Evolutionary conservation across 805 yeast genomes (phyloP).

Genomic region (Candida parachauliodes): DNA sequence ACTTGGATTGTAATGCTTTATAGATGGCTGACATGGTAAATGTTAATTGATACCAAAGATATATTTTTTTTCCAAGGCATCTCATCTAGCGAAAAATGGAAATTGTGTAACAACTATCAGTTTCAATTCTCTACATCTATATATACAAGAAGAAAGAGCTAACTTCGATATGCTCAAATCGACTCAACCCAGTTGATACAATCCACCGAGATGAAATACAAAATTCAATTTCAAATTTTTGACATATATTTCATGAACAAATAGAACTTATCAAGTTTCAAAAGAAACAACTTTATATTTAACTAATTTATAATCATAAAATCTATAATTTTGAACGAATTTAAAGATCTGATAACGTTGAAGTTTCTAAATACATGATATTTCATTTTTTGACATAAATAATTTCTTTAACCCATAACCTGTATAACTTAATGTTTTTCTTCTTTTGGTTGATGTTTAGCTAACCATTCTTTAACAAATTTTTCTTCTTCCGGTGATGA

Average conservation of each 20-base stretch:
- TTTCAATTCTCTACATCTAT: too few relatives aligned
- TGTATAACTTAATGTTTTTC: conserved; percentile 19
- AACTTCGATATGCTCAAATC: too few relatives aligned
- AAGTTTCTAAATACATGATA: conserved; percentile 5
- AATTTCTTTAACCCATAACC: not conserved
- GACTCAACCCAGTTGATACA: too few relatives aligned
- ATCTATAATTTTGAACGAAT: conserved; percentile 2
- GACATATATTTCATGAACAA: too few relatives aligned
- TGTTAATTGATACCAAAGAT: too few relatives aligned
- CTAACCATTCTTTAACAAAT: conserved; percentile 68
- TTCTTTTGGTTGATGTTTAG: conserved; percentile 43
- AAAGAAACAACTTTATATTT: too few relatives aligned
- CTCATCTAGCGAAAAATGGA: conserved; percentile 2
- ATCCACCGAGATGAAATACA: too few relatives aligned
- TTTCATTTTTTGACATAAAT: not conserved
- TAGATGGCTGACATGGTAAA: conserved; percentile 48
- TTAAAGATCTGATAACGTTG: not conserved
- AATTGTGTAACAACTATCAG: too few relatives aligned
- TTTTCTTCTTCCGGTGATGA: conserved; percentile 84
- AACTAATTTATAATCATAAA: not conserved
- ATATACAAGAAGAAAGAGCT: too few relatives aligned
- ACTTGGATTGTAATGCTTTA: conserved; percentile 42
- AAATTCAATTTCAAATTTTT: not conserved
- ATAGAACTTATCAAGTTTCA: too few relatives aligned
- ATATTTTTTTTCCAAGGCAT: conserved; percentile 5